Percentiles rank a stretch among this genome's conserved stretches.
Conservation (phyloP, 164 flowering plant species). For the Chimonanthus praecox region DNA sequence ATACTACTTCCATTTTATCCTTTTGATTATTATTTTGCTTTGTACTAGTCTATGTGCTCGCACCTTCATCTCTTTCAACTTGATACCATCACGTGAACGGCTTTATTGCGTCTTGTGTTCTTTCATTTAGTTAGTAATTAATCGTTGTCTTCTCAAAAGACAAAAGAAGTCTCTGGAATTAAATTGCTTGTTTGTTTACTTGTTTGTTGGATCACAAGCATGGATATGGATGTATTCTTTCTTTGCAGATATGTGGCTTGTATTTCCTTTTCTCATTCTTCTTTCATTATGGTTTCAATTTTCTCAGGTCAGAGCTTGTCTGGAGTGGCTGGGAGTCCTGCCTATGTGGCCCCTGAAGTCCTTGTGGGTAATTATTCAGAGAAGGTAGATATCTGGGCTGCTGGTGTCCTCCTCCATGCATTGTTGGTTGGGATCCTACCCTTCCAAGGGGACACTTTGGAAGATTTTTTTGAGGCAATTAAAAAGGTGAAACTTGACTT, state of each 20-base stretch:
- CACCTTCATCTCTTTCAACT: too few species aligned
- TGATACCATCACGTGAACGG: too few species aligned
- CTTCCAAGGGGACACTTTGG: constrained; percentile 76
- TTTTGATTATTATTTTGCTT: too few species aligned
- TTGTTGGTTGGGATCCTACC: constrained; percentile 81
- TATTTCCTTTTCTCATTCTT: neutral
- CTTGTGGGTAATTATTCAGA: constrained; percentile 72
- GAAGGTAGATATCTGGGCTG: constrained; percentile 97
- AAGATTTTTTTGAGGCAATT: constrained; percentile 81
- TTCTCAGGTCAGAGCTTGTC: constrained; percentile 74
- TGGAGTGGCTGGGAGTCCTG: constrained; percentile 96
- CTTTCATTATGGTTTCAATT: neutral
- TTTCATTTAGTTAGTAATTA: too few species aligned
- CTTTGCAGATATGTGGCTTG: neutral
- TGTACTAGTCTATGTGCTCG: too few species aligned
- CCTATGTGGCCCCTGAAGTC: constrained; percentile 97
- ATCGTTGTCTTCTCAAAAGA: too few species aligned
- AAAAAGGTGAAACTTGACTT: constrained; percentile 74
- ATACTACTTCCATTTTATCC: too few species aligned
- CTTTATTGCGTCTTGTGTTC: too few species aligned
- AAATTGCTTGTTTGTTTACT: too few species aligned
- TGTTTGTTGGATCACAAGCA: too few species aligned
- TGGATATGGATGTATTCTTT: too few species aligned
- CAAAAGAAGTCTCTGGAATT: too few species aligned
- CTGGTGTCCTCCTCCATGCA: constrained; percentile 88